Evolutionary conservation across 192 early-diverging fungal species (phyloP), one percentile per base, ranked within the genome.

Genomic region (Podila epigama): DNA sequence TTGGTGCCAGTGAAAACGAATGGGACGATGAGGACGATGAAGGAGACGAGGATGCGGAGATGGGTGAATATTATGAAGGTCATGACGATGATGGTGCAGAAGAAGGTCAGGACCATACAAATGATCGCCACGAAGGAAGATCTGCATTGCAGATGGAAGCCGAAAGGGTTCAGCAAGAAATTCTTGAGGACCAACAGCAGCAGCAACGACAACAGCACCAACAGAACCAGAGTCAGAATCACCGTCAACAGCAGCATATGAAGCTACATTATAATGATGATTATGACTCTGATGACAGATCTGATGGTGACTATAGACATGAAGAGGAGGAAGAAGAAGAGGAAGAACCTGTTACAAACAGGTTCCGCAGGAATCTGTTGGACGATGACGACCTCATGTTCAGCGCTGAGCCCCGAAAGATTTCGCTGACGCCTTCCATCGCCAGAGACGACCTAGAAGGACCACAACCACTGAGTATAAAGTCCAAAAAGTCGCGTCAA

Each of bases 341-440:
- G 5, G 67, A 70, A 42, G 83, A 79, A 3, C 27, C 50, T 13
- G 40, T 63, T 29, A 70, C 36, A 41, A 82, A 61, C n/a, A 50
- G 9, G 22, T 60, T 68, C 34, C 65, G 73, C 22, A 50, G 66
- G 25, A 59, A 59, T 3, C 39, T 77, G 5, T 27, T 77, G 39
- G 73, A 77, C 36, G 73, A 68, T 12, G 73, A 77, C 22, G 73
- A 77, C 9, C 60, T 77, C 1, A 16, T 68, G 60, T 64, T 68
- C 32, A 64, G 39, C n/a, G 63, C 68, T 33, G 84, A 85, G 58
- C 82, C 84, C 0, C 83, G 83, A 44, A 84, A 84, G 61, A 83
- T 86, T 25, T 86, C 85, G 3, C 66, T 86, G 15, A 86, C 85
- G 13, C 85, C 85, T 1, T 70, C 78, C 4, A 82, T 83, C 60